Base-by-base conservation (phyloP, 352 stramenopile genomes). In the Globisporangium carolinianum region DNA sequence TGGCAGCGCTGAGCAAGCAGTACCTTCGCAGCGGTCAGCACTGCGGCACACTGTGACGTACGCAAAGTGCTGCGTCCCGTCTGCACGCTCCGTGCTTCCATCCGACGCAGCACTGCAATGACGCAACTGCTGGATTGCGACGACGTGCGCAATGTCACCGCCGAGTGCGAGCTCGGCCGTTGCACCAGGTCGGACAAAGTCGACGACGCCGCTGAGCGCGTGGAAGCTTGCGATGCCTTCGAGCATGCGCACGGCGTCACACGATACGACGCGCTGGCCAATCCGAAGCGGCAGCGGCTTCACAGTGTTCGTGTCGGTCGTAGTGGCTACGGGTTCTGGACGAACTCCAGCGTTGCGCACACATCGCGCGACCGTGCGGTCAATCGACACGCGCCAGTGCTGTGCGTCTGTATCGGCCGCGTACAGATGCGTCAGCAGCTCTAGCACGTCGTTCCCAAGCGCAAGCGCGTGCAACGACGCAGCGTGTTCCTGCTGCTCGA, bases 181-280 rank as follows among this genome's bases (percentile, higher is more conserved):
- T 0, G 67, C 49, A 6, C 74, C 72, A 8, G 66, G 62, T 15
- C 74, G 70, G 5, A 78, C 45, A 15, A 76, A 80, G 4, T 84
- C 72, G 5, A 70, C n/a, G n/a, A 49, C 47, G 36, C 70, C 74
- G 9, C 61, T 53, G 14, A 84, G 53, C 35, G 68, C 55, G 46
- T 76, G 72, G 0, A 80, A 51, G 32, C 61, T 71, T 1, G 67
- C 74, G 5, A 67, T n/a, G 5, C 54, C 39, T 43, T 84, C 74
- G 4, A 74, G 42, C 11, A 46, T 45, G 14, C 50, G 65, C 0
- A 79, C n/a, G 35, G 38, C 50, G 0, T 60, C 46, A 0, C 59
- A 5, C 5, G 54, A 41, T 41, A 83, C 58, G 3, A 49, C 36
- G 17, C 55, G 41, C 2, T 65, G 69, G 36, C 72, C 67, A 6